Evolutionary conservation across 2,329 filamentous ascomycete species (phyloP).

Genomic region (Bimuria novae-zelandiae): DNA sequence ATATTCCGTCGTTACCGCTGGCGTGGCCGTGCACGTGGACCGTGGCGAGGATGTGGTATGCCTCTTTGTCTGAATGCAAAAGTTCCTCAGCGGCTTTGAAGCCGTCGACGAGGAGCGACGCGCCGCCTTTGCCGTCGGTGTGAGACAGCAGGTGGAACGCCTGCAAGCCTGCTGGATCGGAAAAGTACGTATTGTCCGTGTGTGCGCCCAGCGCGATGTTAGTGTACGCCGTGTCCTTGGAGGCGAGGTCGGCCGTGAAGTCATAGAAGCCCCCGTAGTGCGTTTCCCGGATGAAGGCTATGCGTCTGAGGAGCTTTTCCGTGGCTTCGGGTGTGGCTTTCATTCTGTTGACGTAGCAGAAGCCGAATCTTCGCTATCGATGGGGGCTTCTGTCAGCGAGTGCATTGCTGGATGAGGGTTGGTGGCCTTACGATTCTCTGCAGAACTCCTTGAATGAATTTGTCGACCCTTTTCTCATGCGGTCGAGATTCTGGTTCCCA

Average conservation of each 20-base stretch:
- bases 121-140: conserved; percentile 70
- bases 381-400: not conserved
- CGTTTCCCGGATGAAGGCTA: conserved; percentile 85
- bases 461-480: conserved; percentile 32
- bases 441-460: conserved; percentile 58
- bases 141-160: conserved; percentile 91
- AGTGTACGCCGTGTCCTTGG: conserved; percentile 91
- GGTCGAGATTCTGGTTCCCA: not conserved
- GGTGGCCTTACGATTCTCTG: conserved; percentile 62
- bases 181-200: conserved; percentile 96
- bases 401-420: conserved; percentile 4
- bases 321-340: conserved; percentile 72
- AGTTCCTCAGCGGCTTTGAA: conserved; percentile 73
- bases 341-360: conserved; percentile 75
- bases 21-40: conserved; percentile 75
- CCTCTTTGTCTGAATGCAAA: conserved; percentile 55
- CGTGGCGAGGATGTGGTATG: conserved; percentile 62
- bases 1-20: conserved; percentile 83
- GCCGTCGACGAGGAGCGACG: conserved; percentile 83
- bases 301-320: conserved; percentile 73
- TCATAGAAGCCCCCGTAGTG: conserved; percentile 89
- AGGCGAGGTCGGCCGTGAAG: conserved; percentile 85
- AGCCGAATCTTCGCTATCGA: conserved; percentile 68
- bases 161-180: conserved; percentile 86
- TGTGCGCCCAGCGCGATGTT: conserved; percentile 81